phyloP scores from a whole-genome alignment of 192 early-diverging fungal species.

The Oehlia diaphana region DNA sequence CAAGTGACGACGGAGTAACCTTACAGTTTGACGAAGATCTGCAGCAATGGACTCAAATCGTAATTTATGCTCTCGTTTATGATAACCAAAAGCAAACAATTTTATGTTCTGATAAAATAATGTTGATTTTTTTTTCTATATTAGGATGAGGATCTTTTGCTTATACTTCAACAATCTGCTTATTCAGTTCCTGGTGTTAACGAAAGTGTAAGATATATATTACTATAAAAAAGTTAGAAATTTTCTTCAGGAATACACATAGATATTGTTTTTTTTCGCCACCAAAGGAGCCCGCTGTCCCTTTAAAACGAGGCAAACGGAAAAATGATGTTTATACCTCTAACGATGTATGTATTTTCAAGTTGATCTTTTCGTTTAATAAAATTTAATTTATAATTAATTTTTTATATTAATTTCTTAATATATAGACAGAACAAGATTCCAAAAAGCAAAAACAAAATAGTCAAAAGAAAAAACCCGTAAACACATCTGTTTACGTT shows the following conservation, averaged over 20 bases:
- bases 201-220: constrained; percentile 39
- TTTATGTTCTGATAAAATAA: not conserved
- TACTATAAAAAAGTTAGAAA: not conserved
- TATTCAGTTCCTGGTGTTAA: constrained; percentile 66
- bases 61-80: constrained; percentile 32
- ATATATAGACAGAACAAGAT: constrained; percentile 33
- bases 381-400: not conserved
- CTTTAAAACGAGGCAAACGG: constrained; percentile 48
- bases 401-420: not conserved
- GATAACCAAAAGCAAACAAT: not conserved
- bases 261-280: constrained; percentile 14
- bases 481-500: constrained; percentile 84
- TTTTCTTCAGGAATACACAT: not conserved
- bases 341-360: constrained; percentile 35
- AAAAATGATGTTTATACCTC: constrained; percentile 48
- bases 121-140: not conserved
- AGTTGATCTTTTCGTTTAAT: not conserved
- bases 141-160: constrained; percentile 59
- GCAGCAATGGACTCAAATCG: constrained; percentile 91
- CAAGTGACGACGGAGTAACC: constrained; percentile 74
- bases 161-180: constrained; percentile 65
- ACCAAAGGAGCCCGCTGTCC: constrained; percentile 37
- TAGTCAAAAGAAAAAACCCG: constrained; percentile 44
- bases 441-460: constrained; percentile 52
- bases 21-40: constrained; percentile 83